Evolutionary conservation across 164 flowering plant genomes (phyloP).

Genomic region (Nelumbo lutea): DNA sequence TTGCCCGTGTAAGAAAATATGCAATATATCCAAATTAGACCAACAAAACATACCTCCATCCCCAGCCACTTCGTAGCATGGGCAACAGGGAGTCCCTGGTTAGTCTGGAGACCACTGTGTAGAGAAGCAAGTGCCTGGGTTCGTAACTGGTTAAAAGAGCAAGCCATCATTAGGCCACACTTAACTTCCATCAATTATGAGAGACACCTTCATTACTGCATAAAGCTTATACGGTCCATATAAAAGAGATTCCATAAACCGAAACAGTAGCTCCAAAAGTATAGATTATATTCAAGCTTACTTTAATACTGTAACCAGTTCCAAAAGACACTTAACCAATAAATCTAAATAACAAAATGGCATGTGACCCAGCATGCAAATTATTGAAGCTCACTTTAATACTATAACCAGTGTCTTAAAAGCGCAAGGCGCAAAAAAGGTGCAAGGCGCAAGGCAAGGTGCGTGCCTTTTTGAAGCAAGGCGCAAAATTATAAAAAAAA

Average conservation of each 20-base stretch:
- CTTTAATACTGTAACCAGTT: too few relatives aligned
- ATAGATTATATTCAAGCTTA: too few relatives aligned
- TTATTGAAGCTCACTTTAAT: too few relatives aligned
- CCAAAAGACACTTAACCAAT: too few relatives aligned
- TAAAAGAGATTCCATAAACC: not conserved
- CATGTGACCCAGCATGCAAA: too few relatives aligned
- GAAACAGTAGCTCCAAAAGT: not conserved
- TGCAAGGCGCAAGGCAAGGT: too few relatives aligned
- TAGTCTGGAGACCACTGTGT: slow-evolving; percentile 75
- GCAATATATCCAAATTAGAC: not conserved
- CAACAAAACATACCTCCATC: slow-evolving; percentile 64
- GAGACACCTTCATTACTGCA: not conserved
- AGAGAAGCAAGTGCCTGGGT: slow-evolving; percentile 96
- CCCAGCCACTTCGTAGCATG: slow-evolving; percentile 76
- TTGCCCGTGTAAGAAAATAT: slow-evolving; percentile 2
- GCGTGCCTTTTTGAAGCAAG: too few relatives aligned
- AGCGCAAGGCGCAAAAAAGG: too few relatives aligned
- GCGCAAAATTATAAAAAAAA: too few relatives aligned
- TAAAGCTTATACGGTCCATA: not conserved
- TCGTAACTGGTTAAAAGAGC: slow-evolving; percentile 62
- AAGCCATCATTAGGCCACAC: slow-evolving; percentile 5
- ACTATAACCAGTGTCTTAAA: too few relatives aligned
- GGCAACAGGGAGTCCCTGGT: slow-evolving; percentile 82
- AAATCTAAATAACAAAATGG: too few relatives aligned
- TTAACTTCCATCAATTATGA: not conserved